These are phyloP conservation scores for Leptographium flavum DNA, from an alignment of 2,329 filamentous ascomycete genomes.

Conservation along the genomic window DNA sequence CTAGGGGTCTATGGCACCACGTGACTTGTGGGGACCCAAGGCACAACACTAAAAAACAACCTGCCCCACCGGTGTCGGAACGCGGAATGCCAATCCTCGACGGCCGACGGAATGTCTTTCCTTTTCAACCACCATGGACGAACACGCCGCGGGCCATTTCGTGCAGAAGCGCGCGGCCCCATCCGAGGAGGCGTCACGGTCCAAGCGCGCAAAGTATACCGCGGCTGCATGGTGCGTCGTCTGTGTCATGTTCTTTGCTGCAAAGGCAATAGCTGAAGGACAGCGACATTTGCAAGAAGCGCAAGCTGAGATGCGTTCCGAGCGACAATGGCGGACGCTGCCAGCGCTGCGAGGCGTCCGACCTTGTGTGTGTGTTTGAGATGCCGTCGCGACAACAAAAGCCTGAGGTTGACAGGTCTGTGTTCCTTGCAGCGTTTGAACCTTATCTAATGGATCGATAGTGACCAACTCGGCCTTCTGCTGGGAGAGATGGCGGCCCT, in stretches of 20 bases:
- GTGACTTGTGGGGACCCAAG: too few relatives aligned
- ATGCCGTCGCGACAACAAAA: constrained; percentile 8
- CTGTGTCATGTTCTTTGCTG: too few relatives aligned
- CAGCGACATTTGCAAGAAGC: constrained; percentile 20
- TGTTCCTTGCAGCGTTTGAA: too few relatives aligned
- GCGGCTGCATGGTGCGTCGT: background rate
- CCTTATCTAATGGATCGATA: background rate
- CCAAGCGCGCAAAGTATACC: background rate
- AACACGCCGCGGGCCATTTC: background rate
- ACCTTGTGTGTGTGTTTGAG: constrained; percentile 13
- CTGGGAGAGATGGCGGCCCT: background rate
- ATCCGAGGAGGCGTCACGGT: background rate
- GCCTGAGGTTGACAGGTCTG: background rate
- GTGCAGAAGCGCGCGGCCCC: background rate
- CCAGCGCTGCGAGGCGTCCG: background rate
- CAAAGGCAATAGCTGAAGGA: too few relatives aligned
- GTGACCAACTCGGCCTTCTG: background rate
- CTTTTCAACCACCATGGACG: background rate
- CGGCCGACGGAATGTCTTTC: too few relatives aligned
- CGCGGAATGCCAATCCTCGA: too few relatives aligned
- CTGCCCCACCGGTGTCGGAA: too few relatives aligned
- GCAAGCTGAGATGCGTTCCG: constrained; percentile 24
- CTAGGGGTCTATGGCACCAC: too few relatives aligned
- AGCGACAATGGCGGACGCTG: constrained; percentile 1
- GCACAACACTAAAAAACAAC: too few relatives aligned